Base-by-base conservation (phyloP, 257 asterid genomes). In the Forsythia viridissima region DNA sequence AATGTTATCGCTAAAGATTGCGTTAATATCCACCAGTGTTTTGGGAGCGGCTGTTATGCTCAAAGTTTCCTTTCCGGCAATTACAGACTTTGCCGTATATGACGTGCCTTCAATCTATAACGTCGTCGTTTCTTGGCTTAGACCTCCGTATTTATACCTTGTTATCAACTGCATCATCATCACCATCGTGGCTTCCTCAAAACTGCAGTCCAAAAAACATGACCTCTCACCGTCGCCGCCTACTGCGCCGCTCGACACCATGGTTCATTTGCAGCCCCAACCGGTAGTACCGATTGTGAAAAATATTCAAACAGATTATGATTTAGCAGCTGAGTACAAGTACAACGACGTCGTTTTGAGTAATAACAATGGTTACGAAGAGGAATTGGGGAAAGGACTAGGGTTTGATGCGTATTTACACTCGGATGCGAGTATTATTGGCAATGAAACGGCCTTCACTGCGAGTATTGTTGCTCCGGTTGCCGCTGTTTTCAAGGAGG, bases 141-240 rank as follows among this genome's bases (percentile, higher is more conserved):
- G 76, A 43, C 98, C 98, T 1, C 98, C 98, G 39, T 94, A 94
- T 51, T 77, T 94, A 30, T 94, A 94, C 89, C 92, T 92, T 57
- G 77, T 94, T 74, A 86, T 92, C 82, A 94, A 94, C 85, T 91
- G 91, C 83, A 91, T 94, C 83, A 93, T 94, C 86, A 74, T 91
- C 81, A 86, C 91, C 21, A 92, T 94, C 76, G 90, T 89, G 69
- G 97, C 97, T 10, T 87, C 96, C 48, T 83, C 97, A 18, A 94
- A 91, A 74, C 87, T 92, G 75, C 97, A 90, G 81, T 77, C 90
- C 4, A 82, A 71, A 75, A 67, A 59, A 41, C 89, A 65, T 4
- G 88, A 84, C 8, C 79, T 51, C 74, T 30, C 81, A 0, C 76
- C 41, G 4, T 46, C 86, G 2, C 70, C 80, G n/a, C 18, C 65